Conservation (phyloP, 2,329 filamentous ascomycete genomes). For the Ascochyta rabiei region DNA sequence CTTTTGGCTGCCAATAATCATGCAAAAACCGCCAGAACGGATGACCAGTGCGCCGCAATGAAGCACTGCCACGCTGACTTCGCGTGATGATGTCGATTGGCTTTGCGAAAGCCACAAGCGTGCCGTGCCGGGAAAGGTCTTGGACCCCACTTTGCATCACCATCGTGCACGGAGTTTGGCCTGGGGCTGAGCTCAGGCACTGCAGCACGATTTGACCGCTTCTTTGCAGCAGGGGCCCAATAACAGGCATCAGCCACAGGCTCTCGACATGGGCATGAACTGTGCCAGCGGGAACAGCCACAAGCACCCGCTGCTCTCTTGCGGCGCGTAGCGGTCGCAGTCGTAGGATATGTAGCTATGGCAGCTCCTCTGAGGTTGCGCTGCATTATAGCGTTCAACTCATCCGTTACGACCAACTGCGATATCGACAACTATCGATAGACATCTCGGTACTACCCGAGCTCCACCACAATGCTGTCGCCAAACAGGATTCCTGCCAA, state of each 20-base stretch:
- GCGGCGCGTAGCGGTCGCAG: constrained; percentile 11
- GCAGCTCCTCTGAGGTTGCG: constrained; percentile 1
- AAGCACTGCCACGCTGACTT: constrained; percentile 13
- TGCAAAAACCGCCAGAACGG: constrained; percentile 17
- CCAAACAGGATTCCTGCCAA: constrained; percentile 28
- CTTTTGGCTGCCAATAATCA: not conserved
- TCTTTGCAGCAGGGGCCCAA: constrained; percentile 6
- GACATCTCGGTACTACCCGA: not conserved
- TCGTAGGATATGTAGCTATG: constrained; percentile 9
- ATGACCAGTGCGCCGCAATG: constrained; percentile 17
- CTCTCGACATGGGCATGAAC: not conserved
- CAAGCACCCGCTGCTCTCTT: not conserved
- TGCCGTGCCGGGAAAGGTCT: constrained; percentile 12
- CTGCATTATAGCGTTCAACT: constrained; percentile 7
- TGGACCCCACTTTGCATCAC: constrained; percentile 10
- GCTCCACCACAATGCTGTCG: constrained; percentile 30
- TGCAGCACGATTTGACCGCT: constrained; percentile 14
- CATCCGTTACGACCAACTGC: not conserved
- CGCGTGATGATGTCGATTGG: constrained; percentile 8
- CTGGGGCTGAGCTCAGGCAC: constrained; percentile 15
- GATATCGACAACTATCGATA: not conserved
- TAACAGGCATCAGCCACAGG: constrained; percentile 7
- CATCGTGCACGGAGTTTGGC: constrained; percentile 2
- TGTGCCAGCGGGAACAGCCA: constrained; percentile 15
- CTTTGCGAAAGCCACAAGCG: constrained; percentile 11